Percentiles rank a stretch among this genome's conserved stretches.
Evolutionary conservation across 164 flowering plant genomes (phyloP).

Genomic region (Nelumbo lutea): DNA sequence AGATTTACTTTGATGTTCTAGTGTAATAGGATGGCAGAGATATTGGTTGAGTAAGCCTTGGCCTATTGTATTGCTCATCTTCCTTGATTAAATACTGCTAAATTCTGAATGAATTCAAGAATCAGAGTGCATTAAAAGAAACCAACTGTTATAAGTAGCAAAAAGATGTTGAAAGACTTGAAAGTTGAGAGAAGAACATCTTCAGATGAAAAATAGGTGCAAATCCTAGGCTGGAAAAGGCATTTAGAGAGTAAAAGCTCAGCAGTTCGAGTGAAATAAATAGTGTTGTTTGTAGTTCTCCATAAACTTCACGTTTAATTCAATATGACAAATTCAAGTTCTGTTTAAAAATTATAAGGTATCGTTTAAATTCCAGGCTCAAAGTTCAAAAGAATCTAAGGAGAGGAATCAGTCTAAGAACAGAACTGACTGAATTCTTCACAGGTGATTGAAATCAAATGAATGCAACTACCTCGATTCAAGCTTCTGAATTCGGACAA

Average conservation of each 20-base stretch:
- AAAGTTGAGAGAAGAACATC: not conserved
- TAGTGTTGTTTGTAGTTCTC: not conserved
- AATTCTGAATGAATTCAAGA: slow-evolving; percentile 4
- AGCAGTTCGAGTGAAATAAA: not conserved
- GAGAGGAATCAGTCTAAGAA: too few species aligned
- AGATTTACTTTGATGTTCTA: slow-evolving; percentile 43
- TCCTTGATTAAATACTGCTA: slow-evolving; percentile 16
- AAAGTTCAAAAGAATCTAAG: too few species aligned
- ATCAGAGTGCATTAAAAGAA: not conserved
- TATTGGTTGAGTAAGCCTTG: slow-evolving; percentile 44
- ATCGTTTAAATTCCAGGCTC: too few species aligned
- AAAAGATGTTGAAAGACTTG: not conserved
- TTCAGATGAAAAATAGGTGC: not conserved
- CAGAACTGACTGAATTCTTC: too few species aligned
- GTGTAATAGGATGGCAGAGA: slow-evolving; percentile 28
- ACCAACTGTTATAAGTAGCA: not conserved
- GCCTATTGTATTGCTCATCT: slow-evolving; percentile 67
- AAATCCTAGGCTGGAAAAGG: not conserved
- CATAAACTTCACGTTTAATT: not conserved
- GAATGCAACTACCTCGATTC: too few species aligned
- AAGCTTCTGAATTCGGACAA: too few species aligned
- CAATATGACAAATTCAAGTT: not conserved
- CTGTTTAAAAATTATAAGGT: too few species aligned
- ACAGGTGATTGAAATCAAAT: too few species aligned
- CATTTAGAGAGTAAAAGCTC: not conserved